Base-by-base conservation (phyloP, 768 basidiomycete species). In the Dentipellis fragilis region DNA sequence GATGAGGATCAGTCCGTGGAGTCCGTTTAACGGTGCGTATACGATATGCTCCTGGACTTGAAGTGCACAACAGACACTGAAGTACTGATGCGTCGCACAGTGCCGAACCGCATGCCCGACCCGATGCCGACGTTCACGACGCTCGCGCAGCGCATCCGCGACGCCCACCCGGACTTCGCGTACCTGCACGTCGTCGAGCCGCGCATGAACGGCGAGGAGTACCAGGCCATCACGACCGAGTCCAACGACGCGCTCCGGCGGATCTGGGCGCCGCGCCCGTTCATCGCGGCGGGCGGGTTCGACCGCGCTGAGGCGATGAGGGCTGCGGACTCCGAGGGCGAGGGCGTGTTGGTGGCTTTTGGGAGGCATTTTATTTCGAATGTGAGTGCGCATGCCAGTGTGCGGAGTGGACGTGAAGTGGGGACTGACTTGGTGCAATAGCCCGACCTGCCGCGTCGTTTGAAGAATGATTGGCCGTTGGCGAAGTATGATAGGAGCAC, bases 111-210 rank as follows among this genome's bases (percentile, higher is more conserved):
- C 39, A 79, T 82, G 78, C 59, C 63, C 2, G 73, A 84, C 55
- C 83, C 81, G 0, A 67, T 74, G 2, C 80, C 81, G 0, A 78
- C 77, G 10, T 86, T 80, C 68, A 58, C 69, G 0, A 73, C 82
- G 63, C 58, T 84, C 42, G 72, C 78, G 19, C 54, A 68, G 4
- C 53, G 72, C 35, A 56, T 85, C 29, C 66, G 66, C 34, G 52
- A 66, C 11, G 55, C 55, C 9, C 71, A 75, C 59, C 80, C 7
- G 54, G 73, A 22, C 64, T n/a, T n/a, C n/a, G n/a, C n/a, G n/a
- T n/a, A n/a, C n/a, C n/a, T n/a, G n/a, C n/a, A n/a, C n/a, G n/a
- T 72, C 8, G 72, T 71, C 12, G 74, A 73, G 65, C 48, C 73
- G 19, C 68, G 74, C 62, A 35, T 69, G 48, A 63, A 69, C 3